Evolutionary conservation across 2,329 filamentous ascomycete species (phyloP), one percentile per base, ranked within the genome.

Genomic region (Xylariaceae sp.): DNA sequence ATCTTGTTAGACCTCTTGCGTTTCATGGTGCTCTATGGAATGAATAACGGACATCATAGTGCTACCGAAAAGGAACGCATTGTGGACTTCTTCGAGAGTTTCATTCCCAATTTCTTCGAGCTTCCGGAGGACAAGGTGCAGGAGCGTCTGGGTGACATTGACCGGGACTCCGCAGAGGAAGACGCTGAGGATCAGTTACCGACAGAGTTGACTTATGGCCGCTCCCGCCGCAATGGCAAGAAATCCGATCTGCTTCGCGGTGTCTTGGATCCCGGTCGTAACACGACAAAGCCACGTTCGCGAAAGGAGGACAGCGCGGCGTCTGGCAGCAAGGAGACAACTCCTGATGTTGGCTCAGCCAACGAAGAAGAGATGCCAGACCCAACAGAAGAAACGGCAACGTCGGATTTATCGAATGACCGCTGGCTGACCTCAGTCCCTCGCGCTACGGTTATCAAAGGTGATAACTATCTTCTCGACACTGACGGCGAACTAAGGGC

Each of bases 251-350:
- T 97, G 45, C 88, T 92, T 60, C 87, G 92, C 66, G 90, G 91
- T 61, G 90, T 96, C 48, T 84, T 99, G 39, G 92, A 96, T 69
- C 89, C 82, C 17, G 80, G 82, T 45, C 86, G 89, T 61, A 88
- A 87, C 66, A 87, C 88, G 60, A 88, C 87, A 73, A 83, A 84
- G 65, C 80, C 83, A 23, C 83, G 88, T 47, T 83, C 81, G 51
- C 87, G 91, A 56, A 92, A 94, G 69, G 90, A 94, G 64, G 89
- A 88, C 62, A 93, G 88, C 67, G 79, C 84, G n/a, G 84, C 84
- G 1, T 87, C 88, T 23, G 87, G 83, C 11, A 96, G 90, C 76
- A 91, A 95, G 69, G 92, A 94, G 67, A 92, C 89, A 0, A 96
- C 92, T 0, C 93, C 94, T 0, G 92, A 95, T 68, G 84, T 87